A percentile compares a stretch with the other conserved stretches of the same genome.
Evolutionary conservation across 1,284 basidiomycete genomes (phyloP).

Genomic region (Sutorius eximius): DNA sequence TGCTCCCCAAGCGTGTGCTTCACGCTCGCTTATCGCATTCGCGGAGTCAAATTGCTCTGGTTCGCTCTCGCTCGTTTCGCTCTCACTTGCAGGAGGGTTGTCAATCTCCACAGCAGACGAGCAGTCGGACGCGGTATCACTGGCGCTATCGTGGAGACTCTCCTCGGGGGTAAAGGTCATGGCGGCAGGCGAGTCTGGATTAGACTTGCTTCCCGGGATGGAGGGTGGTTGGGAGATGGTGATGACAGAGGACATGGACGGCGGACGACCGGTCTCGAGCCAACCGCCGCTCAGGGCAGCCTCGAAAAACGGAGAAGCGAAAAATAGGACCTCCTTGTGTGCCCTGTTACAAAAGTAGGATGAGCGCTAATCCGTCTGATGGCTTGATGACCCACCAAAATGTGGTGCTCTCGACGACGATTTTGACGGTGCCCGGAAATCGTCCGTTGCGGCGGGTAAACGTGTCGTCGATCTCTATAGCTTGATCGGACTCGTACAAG

Average conservation of each 20-base stretch:
- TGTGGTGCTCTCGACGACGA: slow-evolving; percentile 78
- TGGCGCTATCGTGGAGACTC: slow-evolving; percentile 38
- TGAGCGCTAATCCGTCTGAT: slow-evolving; percentile 1
- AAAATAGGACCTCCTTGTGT: slow-evolving; percentile 82
- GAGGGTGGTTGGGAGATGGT: slow-evolving; percentile 74
- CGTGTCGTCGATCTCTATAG: slow-evolving; percentile 73
- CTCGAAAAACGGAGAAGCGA: slow-evolving; percentile 85
- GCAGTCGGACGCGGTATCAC: slow-evolving; percentile 31
- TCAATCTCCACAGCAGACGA: slow-evolving; percentile 39
- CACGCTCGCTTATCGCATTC: slow-evolving; percentile 18
- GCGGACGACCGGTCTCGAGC: slow-evolving; percentile 72
- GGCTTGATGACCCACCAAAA: slow-evolving; percentile 61
- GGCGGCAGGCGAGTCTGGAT: slow-evolving; percentile 44
- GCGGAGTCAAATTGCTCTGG: slow-evolving; percentile 33
- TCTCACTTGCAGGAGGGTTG: slow-evolving; percentile 26
- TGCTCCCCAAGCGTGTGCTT: slow-evolving; percentile 39
- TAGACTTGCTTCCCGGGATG: slow-evolving; percentile 47
- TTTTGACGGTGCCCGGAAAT: slow-evolving; percentile 80
- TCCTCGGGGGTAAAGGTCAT: slow-evolving; percentile 61
- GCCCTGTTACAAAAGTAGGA: slow-evolving; percentile 50
- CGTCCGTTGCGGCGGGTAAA: slow-evolving; percentile 58
- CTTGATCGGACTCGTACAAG: slow-evolving; percentile 61
- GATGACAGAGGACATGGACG: slow-evolving; percentile 76
- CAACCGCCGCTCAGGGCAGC: slow-evolving; percentile 79
- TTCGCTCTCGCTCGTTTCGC: slow-evolving; percentile 40